phyloP scores from a whole-genome alignment of 2,329 filamentous ascomycete species.

The Coniella vitis region DNA sequence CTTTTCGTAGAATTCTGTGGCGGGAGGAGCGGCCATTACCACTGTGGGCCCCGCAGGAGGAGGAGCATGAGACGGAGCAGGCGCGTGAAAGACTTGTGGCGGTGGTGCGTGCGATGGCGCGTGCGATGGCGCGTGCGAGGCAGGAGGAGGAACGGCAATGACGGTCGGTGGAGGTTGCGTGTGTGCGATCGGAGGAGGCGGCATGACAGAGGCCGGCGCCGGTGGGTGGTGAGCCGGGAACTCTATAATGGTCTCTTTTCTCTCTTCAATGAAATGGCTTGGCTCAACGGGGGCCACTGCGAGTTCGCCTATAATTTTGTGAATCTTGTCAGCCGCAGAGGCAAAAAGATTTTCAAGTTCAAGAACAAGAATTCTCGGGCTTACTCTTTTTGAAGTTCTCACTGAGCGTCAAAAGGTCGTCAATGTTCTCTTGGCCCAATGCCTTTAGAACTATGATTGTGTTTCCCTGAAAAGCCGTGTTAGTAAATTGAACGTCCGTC shows the following conservation, averaged over 20 bases:
- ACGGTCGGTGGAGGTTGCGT: constrained; percentile 17
- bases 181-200: constrained; percentile 22
- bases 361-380: constrained; percentile 16
- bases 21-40: constrained; percentile 20
- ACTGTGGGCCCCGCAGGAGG: too few species aligned
- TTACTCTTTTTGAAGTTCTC: constrained; percentile 64
- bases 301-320: constrained; percentile 30
- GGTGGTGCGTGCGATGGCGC: not conserved
- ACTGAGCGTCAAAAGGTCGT: constrained; percentile 78
- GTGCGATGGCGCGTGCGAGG: too few species aligned
- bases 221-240: constrained; percentile 21
- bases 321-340: not conserved
- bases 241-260: constrained; percentile 34
- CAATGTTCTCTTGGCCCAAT: constrained; percentile 83
- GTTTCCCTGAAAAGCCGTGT: constrained; percentile 56
- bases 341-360: too few species aligned
- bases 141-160: not conserved
- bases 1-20: constrained; percentile 35
- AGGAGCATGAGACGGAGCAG: too few species aligned
- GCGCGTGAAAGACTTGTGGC: constrained; percentile 18
- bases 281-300: constrained; percentile 42
- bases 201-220: constrained; percentile 17
- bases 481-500: constrained; percentile 20
- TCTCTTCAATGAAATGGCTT: constrained; percentile 43
- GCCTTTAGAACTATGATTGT: constrained; percentile 78